Base-by-base conservation (phyloP, 331 rosid species). In the Pyracantha coccinea region DNA sequence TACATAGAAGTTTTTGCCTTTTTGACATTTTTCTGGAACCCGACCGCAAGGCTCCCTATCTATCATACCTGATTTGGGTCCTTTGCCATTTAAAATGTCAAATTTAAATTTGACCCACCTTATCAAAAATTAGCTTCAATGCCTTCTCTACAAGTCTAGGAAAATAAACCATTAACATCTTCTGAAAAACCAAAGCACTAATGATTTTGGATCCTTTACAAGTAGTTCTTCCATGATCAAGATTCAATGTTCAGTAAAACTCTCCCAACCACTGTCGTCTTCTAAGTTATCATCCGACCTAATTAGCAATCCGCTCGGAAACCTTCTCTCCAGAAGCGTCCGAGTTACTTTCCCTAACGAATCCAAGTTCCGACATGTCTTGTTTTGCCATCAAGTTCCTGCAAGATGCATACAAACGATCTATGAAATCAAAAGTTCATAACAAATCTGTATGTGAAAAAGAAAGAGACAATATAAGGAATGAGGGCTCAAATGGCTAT, bases 361-460 rank as follows among this genome's bases (percentile, higher is more conserved):
- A 94, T 78, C 99, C 99, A 70, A 94, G 97, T 82, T 94, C 97
- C 16, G 89, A 74, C 90, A 94, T 80, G 88, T 92, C 97, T 80
- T 94, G 99, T 71, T 92, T 92, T 47, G 99, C 99, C 99, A 94
- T 94, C 86, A 92, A 87, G 83, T 94, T 94, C 91, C 97, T 94
- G 89, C 75, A 66, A 85, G 53, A 77, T 60, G 72, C 72, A 73
- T 77, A 74, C 72, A 8, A 24, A 68, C 71, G 61, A 71, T 72
- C 81, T 65, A n/a, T 74, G 61, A 3, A 50, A 32, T 66, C 23
- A 27, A 35, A 38, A 38, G 13, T 35, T 28, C n/a, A 55, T 60
- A 63, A 59, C 62, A 72, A 28, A 47, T 6, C 58, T 63, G 59
- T 72, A 38, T 38, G 27, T 68, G 9, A 31, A 12, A 68, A 15